Evolutionary conservation across 1,284 basidiomycete genomes (phyloP), one percentile per base, ranked within the genome.

Genomic region (Athelia psychrophila): DNA sequence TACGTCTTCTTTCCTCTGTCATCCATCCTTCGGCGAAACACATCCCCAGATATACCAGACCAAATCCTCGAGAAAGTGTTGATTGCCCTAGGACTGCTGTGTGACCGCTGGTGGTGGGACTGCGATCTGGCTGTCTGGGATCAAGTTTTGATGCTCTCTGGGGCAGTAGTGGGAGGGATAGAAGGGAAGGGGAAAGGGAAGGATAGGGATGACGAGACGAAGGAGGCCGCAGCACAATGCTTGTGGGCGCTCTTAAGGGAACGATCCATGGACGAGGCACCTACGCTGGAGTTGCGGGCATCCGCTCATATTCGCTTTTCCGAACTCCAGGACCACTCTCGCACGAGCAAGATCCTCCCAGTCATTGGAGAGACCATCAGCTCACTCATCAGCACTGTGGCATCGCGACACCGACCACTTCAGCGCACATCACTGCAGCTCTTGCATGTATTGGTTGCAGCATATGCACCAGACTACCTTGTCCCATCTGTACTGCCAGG

Each of bases 1-100:
- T 98, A 97, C 67, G 73, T 85, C 30, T 91, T 95, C 69, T 90
- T 93, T 59, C 95, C 95, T 1, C 65, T 97, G 51, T 91, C 92
- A 0, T 82, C 84, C 23, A 81, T 95, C 47, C 77, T 97, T 20
- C 84, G 87, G 48, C 83, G 88, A 27, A 90, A 93, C 62, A 57
- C 75, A 8, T 78, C 85, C 9, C 61, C 76, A 2, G 68, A 76
- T 9, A 84, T 95, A 35, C 90, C 93, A 8, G 89, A 95, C 62
- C 83, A 83, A 58, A 72, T 93, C 22, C 72, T 96, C 49, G 91
- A 95, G 65, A 81, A 80, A 52, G 69, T 93, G 23, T 75, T 96
- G 55, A 60, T 73, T n/a, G 70, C 81, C 4, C 71, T 96, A 24
- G 66, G 73, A 0, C 60, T 79, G 0, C 71, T 96, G n/a, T 83